These are phyloP conservation scores for Phytomonas francai DNA, from an alignment of 208 protist genomes.

Conservation along the genomic window DNA sequence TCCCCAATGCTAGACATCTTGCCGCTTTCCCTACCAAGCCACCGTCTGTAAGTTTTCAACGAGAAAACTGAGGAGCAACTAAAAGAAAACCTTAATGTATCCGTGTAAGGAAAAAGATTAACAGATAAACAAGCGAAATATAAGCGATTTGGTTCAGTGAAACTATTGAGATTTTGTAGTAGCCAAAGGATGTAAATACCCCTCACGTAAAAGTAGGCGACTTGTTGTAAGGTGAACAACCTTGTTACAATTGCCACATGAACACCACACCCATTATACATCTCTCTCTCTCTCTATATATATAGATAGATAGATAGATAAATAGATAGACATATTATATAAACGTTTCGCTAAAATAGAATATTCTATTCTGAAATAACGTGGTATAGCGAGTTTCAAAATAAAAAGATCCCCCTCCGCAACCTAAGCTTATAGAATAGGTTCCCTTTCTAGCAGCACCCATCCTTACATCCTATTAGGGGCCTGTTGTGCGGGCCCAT, in stretches of 20 bases:
- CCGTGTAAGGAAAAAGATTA: background rate
- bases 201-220: too few relatives aligned
- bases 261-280: background rate
- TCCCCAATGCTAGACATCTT: slow-evolving; percentile 32
- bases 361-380: background rate
- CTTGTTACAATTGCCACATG: background rate
- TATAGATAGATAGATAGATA: background rate
- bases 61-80: background rate
- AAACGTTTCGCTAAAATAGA: background rate
- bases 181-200: too few relatives aligned
- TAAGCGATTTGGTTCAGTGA: background rate
- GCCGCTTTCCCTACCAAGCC: background rate
- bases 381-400: background rate
- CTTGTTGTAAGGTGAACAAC: background rate
- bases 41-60: background rate
- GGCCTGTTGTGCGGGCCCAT: background rate
- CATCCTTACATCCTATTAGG: background rate
- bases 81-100: background rate
- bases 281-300: too few relatives aligned
- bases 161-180: too few relatives aligned
- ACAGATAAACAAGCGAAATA: background rate
- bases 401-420: background rate
- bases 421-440: background rate
- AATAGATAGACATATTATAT: background rate
- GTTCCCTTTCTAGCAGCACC: background rate